Percentiles rank a stretch among this genome's conserved stretches.
Evolutionary conservation across 1,139 yeast species (phyloP).

Genomic region (Diutina scorzettiae): DNA sequence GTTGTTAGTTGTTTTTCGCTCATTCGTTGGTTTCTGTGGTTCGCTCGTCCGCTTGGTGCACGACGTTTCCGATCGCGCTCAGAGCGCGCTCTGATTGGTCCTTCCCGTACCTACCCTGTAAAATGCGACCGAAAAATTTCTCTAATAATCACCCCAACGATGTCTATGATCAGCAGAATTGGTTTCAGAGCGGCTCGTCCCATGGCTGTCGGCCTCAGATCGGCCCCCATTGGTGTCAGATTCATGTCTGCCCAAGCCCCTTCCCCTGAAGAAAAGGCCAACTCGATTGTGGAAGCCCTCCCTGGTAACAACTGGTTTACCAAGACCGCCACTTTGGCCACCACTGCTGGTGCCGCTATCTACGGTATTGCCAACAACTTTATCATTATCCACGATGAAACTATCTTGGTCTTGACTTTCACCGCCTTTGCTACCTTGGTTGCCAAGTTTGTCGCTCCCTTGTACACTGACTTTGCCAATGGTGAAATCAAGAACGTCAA

Average conservation of each 20-base stretch:
- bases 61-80: too few relatives aligned
- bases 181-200: constrained; percentile 36
- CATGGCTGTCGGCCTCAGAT: constrained; percentile 28
- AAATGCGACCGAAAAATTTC: neutral
- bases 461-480: constrained; percentile 91
- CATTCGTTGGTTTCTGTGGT: too few relatives aligned
- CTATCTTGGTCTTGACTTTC: constrained; percentile 74
- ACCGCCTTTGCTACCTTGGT: constrained; percentile 61
- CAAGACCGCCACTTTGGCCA: constrained; percentile 91
- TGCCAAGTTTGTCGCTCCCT: constrained; percentile 87
- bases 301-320: constrained; percentile 86
- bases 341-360: constrained; percentile 86
- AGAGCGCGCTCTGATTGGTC: neutral
- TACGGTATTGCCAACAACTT: constrained; percentile 92
- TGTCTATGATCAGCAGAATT: constrained; percentile 37
- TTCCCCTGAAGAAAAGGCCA: constrained; percentile 81
- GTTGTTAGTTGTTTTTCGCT: too few relatives aligned
- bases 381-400: constrained; percentile 88
- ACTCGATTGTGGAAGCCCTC: constrained; percentile 77
- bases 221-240: constrained; percentile 47
- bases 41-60: too few relatives aligned
- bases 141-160: constrained; percentile 9
- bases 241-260: constrained; percentile 40
- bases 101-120: constrained; percentile 2
- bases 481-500: constrained; percentile 79